Evolutionary conservation across 108 stramenopile species (phyloP).

Genomic region (Pelagomonas calceolata): DNA sequence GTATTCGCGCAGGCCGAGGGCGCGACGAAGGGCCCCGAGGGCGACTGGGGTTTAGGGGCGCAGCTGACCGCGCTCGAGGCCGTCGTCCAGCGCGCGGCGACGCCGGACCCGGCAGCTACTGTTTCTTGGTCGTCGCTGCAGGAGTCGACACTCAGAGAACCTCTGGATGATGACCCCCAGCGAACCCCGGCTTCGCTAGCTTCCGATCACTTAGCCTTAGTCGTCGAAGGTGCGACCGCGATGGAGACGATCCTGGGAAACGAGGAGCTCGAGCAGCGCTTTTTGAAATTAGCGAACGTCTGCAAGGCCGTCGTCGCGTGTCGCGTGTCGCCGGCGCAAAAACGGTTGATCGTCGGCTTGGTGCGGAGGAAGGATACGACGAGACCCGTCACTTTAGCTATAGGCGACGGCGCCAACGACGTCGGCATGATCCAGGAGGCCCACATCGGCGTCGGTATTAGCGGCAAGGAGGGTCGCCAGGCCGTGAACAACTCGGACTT

Average conservation of each 20-base stretch:
- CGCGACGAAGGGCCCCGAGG: neutral
- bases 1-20: too few species aligned
- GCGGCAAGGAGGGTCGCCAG: constrained; percentile 88
- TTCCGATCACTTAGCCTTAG: neutral
- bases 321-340: constrained; percentile 42
- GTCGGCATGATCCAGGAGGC: constrained; percentile 95
- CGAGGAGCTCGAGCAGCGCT: constrained; percentile 1
- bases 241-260: constrained; percentile 2
- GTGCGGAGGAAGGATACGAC: constrained; percentile 29
- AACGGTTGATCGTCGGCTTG: constrained; percentile 35
- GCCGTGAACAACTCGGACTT: constrained; percentile 55
- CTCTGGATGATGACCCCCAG: too few species aligned
- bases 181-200: neutral
- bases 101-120: neutral
- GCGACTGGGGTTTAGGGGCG: neutral
- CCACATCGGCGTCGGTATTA: constrained; percentile 84
- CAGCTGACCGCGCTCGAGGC: neutral
- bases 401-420: constrained; percentile 96
- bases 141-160: too few species aligned
- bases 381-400: constrained; percentile 83
- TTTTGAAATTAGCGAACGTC: constrained; percentile 20
- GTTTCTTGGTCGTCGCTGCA: neutral
- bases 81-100: neutral
- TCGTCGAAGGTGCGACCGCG: neutral
- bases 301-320: constrained; percentile 43